Base-by-base conservation (phyloP, 2,329 filamentous ascomycete genomes). In the Trichoderma oligosporum region DNA sequence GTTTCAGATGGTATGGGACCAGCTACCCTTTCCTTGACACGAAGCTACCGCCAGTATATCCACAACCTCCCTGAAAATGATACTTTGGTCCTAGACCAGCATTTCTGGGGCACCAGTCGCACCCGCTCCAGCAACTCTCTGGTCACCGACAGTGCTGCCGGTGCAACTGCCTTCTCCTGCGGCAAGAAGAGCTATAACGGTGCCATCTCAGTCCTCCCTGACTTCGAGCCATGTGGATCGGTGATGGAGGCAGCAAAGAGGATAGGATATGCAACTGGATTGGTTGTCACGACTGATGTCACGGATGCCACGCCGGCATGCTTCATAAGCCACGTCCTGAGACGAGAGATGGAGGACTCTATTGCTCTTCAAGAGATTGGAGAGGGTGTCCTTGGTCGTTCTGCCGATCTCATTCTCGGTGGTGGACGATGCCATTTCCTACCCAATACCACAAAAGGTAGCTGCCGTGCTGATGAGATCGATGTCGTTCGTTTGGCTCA, bases 1-100 rank as follows among this genome's bases (percentile, higher is more conserved):
- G 93, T 99, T 35, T 96, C 91, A 0, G 94, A 99, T 71, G 94
- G 94, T 67, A 99, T 99, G 94, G 94, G 94, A 0, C 94, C 94
- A 7, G 90, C 94, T 7, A 93, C 90, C 65, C 79, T 99, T 54
- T 88, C 88, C 24, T 74, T 99, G 70, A 96, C 94, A 6, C 82
- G 94, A 57, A 89, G 86, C 68, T 99, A 88, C 76, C 85, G 89
- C 63, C 94, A 99, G 72, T 82, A 87, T 64, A 80, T 86, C 55
- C 81, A 89, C 36, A 83, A 81, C 4, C 78, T 95, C n/a, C 86
- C 89, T 1, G 82, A 82, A 63, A 82, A 86, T 65, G 85, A 96
- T 66, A 85, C 86, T 16, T 80, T 99, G 49, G 81, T 85, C 1
- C 81, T 99, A 49, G 94, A 99, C 71, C 80, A 87, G 68, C 89